Base-by-base conservation (phyloP, 352 stramenopile species). In the Pythium monospermum region DNA sequence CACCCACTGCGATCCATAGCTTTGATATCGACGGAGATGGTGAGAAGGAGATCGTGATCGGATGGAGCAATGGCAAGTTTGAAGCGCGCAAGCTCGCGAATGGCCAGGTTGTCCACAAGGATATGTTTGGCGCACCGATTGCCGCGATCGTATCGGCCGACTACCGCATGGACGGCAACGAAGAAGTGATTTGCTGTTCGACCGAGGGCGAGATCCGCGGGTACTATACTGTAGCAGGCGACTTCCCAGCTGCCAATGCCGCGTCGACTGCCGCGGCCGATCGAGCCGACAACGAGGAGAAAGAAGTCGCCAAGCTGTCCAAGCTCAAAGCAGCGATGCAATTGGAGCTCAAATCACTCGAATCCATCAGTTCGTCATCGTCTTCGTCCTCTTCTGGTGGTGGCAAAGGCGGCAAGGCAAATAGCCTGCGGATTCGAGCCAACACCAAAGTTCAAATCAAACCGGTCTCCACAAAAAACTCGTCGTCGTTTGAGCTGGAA, bases 21-120 rank as follows among this genome's bases (percentile, higher is more conserved):
- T 96, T 96, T 59, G 87, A 98, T 57, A 86, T 97, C 33, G 86
- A 97, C 43, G 85, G 75, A 13, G 90, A 97, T 52, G 90, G 86
- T 27, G 83, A 92, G 32, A 76, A 85, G 40, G 86, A 97, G 53
- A 77, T 93, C 40, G 64, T 97, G 30, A 92, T 91, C 35, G 90
- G 87, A 25, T 97, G 88, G 87, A 94, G 61, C 57, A 96, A 91
- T 49, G 87, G 91, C 53, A 93, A 93, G 37, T 82, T 97, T 11
- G 85, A 90, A 53, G 79, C 83, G 15, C 60, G 83, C 12, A 73
- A 68, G 32, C 19, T 86, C 30, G 58, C 69, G n/a, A 94, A 90
- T 41, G 91, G 90, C 27, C 69, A 94, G 53, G 71, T 92, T 2
- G 71, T 96, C 23, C 87, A 90, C 55, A 88, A 87, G 41, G 83